Evolutionary conservation across 352 stramenopile genomes (phyloP).

Genomic region (Globisporangium recalcitrans): DNA sequence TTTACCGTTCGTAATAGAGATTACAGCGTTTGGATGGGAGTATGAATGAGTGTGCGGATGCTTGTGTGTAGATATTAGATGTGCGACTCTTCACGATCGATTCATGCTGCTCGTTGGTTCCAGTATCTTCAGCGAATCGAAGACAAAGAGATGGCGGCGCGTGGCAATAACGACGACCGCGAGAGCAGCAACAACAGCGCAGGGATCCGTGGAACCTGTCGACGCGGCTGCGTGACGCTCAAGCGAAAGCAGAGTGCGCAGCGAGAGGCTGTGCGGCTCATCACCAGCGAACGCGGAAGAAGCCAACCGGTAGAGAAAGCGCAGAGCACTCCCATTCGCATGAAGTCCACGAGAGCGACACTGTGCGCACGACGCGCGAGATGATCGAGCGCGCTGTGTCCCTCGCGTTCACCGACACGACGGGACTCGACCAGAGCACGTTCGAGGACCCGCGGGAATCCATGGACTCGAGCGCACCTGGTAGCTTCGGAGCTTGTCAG

Average conservation of each 20-base stretch:
- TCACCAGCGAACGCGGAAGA: neutral
- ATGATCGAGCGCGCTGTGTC: slow-evolving; percentile 58
- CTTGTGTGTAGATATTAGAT: neutral
- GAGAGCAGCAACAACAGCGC: neutral
- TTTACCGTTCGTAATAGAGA: slow-evolving; percentile 3
- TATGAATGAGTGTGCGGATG: too few species aligned
- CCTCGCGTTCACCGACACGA: slow-evolving; percentile 26
- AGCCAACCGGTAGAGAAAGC: neutral
- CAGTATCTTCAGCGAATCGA: too few species aligned
- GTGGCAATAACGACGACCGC: neutral
- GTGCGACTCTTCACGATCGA: neutral
- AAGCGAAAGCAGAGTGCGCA: neutral
- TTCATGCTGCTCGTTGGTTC: neutral
- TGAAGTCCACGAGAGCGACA: neutral
- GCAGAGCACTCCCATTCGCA: neutral
- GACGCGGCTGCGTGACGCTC: slow-evolving; percentile 23
- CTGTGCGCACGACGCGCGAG: slow-evolving; percentile 24
- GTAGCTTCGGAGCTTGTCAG: neutral
- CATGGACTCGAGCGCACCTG: neutral
- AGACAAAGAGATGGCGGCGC: neutral
- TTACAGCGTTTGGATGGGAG: neutral
- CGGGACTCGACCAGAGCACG: slow-evolving; percentile 6
- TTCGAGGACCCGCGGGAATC: slow-evolving; percentile 17
- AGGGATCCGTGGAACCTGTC: slow-evolving; percentile 43
- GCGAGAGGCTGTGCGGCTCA: neutral